A percentile compares a stretch with the other conserved stretches of the same genome.
These are phyloP conservation scores for Sporobolomyces roseus DNA, from an alignment of 768 basidiomycete genomes.

Conservation along the genomic window DNA sequence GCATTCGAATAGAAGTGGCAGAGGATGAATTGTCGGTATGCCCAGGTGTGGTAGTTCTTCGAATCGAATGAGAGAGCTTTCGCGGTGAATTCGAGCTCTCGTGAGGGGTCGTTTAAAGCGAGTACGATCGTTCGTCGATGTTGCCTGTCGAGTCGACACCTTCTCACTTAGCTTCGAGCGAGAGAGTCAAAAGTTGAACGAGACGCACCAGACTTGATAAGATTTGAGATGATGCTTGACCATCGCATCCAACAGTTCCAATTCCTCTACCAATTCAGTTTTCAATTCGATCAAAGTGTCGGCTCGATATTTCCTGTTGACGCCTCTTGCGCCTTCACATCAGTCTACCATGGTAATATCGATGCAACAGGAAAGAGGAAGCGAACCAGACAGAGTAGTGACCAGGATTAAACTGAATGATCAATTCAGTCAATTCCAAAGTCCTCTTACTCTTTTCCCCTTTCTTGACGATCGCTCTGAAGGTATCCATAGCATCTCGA, in stretches of 20 bases:
- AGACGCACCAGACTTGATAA: constrained; percentile 85
- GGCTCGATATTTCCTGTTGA: constrained; percentile 85
- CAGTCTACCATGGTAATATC: neutral
- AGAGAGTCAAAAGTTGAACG: no score
- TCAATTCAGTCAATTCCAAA: constrained; percentile 76
- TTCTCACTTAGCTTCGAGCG: no score
- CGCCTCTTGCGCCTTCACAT: neutral
- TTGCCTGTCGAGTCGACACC: constrained; percentile 49
- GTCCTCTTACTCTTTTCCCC: constrained; percentile 77
- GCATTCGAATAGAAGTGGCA: constrained; percentile 59
- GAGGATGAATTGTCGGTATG: constrained; percentile 90
- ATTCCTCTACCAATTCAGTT: constrained; percentile 68
- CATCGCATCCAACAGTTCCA: constrained; percentile 79
- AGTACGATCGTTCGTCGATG: constrained; percentile 52
- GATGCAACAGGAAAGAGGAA: neutral
- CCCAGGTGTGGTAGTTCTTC: constrained; percentile 99
- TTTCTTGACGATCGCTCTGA: constrained; percentile 72
- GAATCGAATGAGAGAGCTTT: constrained; percentile 66
- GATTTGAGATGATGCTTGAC: constrained; percentile 81
- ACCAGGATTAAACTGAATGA: constrained; percentile 88
- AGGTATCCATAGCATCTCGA: constrained; percentile 86
- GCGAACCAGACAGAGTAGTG: constrained; percentile 94
- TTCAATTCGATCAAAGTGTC: constrained; percentile 70
- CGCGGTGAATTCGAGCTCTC: constrained; percentile 76
- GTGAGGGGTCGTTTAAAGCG: constrained; percentile 46